A percentile compares a stretch with the other conserved stretches of the same genome.
phyloP scores from a whole-genome alignment of 1,284 basidiomycete species.

The Cerioporus squamosus region DNA sequence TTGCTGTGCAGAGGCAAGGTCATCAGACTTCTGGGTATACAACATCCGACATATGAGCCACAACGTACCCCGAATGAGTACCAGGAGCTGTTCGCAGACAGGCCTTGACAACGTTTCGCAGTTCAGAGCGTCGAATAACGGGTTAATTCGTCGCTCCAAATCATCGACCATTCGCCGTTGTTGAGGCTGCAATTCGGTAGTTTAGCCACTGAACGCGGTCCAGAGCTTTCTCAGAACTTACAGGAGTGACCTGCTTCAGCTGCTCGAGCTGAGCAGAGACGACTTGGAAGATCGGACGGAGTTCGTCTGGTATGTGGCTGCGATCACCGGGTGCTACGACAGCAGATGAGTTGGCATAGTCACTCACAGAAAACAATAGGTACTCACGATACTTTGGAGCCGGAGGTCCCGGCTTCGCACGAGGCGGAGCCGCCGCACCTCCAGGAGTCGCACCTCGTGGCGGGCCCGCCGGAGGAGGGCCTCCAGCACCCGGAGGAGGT shows the following conservation, averaged over 20 bases:
- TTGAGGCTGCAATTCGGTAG: conserved; percentile 54
- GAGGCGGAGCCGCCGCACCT: conserved; percentile 36
- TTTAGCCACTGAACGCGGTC: conserved; percentile 3
- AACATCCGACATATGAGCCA: conserved; percentile 1
- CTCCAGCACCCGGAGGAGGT: conserved; percentile 37
- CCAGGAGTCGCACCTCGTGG: conserved; percentile 44
- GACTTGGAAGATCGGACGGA: conserved; percentile 71
- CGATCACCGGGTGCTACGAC: conserved; percentile 84
- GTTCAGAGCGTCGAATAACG: conserved; percentile 90
- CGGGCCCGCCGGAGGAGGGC: conserved; percentile 48
- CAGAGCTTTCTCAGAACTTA: conserved; percentile 44
- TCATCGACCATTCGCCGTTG: conserved; percentile 90
- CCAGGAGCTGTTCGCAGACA: conserved; percentile 71
- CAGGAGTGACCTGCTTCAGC: conserved; percentile 74
- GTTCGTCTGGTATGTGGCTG: conserved; percentile 82
- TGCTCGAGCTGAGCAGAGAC: conserved; percentile 64
- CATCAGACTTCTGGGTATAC: conserved; percentile 9
- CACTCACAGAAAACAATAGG: neutral
- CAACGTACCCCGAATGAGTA: conserved; percentile 67
- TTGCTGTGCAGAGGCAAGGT: conserved; percentile 55
- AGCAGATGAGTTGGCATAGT: neutral
- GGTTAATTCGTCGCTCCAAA: conserved; percentile 85
- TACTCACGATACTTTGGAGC: conserved; percentile 86
- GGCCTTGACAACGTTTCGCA: conserved; percentile 83
- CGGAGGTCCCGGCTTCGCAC: conserved; percentile 49